Evolutionary conservation across 2,329 filamentous ascomycete genomes (phyloP).

Genomic region (Cladophialophora exuberans): DNA sequence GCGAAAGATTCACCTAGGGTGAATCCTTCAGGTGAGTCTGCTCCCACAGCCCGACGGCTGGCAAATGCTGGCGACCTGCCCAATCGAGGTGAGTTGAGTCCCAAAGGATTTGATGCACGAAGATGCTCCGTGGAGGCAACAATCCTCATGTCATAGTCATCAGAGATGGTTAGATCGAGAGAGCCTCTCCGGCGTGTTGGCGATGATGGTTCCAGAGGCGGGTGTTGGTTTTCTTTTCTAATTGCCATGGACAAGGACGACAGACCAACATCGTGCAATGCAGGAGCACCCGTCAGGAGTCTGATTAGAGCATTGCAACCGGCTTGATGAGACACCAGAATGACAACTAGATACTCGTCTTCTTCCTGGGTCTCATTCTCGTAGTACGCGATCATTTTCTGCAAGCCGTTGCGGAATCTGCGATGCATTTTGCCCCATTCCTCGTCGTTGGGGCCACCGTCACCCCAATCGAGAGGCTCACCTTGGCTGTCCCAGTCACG

Average conservation of each 20-base stretch:
- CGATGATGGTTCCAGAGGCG: slow-evolving; percentile 18
- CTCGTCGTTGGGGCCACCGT: slow-evolving; percentile 84
- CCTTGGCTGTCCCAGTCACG: slow-evolving; percentile 96
- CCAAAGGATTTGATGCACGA: slow-evolving; percentile 46
- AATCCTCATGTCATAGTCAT: slow-evolving; percentile 62
- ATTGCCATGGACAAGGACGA: slow-evolving; percentile 89
- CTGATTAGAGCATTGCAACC: slow-evolving; percentile 95
- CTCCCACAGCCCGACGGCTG: slow-evolving; percentile 27
- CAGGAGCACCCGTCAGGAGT: slow-evolving; percentile 86
- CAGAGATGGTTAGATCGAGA: slow-evolving; percentile 44
- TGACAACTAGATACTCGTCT: slow-evolving; percentile 73
- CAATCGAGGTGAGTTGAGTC: slow-evolving; percentile 32
- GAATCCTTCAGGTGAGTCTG: slow-evolving; percentile 32
- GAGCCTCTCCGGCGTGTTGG: slow-evolving; percentile 29
- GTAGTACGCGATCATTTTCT: slow-evolving; percentile 85
- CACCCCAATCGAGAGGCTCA: slow-evolving; percentile 76
- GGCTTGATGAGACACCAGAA: slow-evolving; percentile 91
- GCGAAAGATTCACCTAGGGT: slow-evolving; percentile 28
- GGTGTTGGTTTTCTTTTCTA: slow-evolving; percentile 51
- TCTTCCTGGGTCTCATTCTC: slow-evolving; percentile 58
- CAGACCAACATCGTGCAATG: slow-evolving; percentile 85
- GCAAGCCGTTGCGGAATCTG: slow-evolving; percentile 78
- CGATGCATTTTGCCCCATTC: slow-evolving; percentile 97
- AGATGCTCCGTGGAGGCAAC: slow-evolving; percentile 66
- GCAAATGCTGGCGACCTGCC: slow-evolving; percentile 32